These are phyloP conservation scores for Eutypa lata DNA, from an alignment of 2,329 filamentous ascomycete genomes.

Conservation along the genomic window DNA sequence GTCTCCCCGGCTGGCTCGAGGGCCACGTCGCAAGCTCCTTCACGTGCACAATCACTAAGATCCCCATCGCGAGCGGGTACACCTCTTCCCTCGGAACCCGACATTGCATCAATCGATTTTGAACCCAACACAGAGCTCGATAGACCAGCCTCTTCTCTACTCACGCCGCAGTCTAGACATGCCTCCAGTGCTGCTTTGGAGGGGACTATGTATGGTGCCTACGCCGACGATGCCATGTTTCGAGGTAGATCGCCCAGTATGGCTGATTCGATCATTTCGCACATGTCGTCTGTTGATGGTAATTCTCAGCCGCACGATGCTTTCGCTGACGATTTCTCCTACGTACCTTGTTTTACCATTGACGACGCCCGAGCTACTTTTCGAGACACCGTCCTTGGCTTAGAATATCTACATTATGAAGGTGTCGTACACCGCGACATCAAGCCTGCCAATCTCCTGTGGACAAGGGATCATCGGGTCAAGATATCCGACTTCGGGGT, in stretches of 20 bases:
- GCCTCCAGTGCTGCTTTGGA: constrained; percentile 63
- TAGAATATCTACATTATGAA: constrained; percentile 90
- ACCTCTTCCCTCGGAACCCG: constrained; percentile 31
- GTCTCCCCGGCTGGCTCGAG: constrained; percentile 25
- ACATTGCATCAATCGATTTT: constrained; percentile 27
- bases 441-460: constrained; percentile 86
- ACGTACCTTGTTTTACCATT: constrained; percentile 89
- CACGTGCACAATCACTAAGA: constrained; percentile 43
- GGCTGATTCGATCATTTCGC: constrained; percentile 71
- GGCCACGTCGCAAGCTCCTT: constrained; percentile 44
- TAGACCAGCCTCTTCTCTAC: constrained; percentile 48
- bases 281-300: constrained; percentile 65
- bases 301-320: constrained; percentile 57
- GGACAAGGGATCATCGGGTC: constrained; percentile 78
- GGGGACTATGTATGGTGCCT: constrained; percentile 74
- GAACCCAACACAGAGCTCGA: constrained; percentile 51
- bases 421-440: constrained; percentile 83
- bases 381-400: constrained; percentile 84
- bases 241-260: constrained; percentile 75
- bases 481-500: constrained; percentile 99
- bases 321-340: constrained; percentile 83
- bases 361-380: constrained; percentile 80
- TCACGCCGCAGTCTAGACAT: constrained; percentile 48
- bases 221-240: constrained; percentile 53
- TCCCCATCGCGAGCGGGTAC: constrained; percentile 35